phyloP scores from a whole-genome alignment of 2,329 filamentous ascomycete species.

The Pleomassaria siparia region DNA sequence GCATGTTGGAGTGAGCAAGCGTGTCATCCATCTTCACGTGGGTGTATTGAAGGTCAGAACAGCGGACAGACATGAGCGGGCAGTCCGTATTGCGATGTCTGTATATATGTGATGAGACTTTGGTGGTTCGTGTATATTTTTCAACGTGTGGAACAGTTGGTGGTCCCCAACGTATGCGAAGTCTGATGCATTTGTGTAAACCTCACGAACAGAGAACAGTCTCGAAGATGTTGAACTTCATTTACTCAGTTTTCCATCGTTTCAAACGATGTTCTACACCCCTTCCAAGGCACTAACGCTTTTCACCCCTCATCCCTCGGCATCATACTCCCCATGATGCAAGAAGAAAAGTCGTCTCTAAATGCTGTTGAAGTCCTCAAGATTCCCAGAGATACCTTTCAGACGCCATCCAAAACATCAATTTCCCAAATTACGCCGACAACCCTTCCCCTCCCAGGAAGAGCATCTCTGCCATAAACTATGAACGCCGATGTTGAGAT shows the following conservation, averaged over 20 bases:
- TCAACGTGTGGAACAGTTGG: too few relatives aligned
- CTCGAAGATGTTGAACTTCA: constrained; percentile 12
- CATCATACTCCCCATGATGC: background rate
- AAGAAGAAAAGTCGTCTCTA: background rate
- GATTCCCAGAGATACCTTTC: background rate
- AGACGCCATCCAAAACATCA: background rate
- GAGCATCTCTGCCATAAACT: constrained; percentile 25
- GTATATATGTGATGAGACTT: background rate
- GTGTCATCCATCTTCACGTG: background rate
- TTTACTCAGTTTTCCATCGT: constrained; percentile 5
- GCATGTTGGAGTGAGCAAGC: background rate
- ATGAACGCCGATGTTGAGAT: constrained; percentile 46
- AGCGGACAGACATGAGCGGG: background rate
- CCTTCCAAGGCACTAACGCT: background rate
- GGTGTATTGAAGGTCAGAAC: background rate
- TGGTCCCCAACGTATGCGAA: too few relatives aligned
- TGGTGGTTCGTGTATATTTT: background rate
- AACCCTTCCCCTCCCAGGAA: too few relatives aligned
- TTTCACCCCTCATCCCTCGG: background rate
- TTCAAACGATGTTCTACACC: background rate
- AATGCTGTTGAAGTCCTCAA: constrained; percentile 3
- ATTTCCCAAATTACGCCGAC: background rate
- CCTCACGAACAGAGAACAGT: background rate
- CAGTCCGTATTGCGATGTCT: background rate
- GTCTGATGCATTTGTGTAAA: too few relatives aligned